Base-by-base conservation (phyloP, 345 rosid species). In the Camelina hispida region DNA sequence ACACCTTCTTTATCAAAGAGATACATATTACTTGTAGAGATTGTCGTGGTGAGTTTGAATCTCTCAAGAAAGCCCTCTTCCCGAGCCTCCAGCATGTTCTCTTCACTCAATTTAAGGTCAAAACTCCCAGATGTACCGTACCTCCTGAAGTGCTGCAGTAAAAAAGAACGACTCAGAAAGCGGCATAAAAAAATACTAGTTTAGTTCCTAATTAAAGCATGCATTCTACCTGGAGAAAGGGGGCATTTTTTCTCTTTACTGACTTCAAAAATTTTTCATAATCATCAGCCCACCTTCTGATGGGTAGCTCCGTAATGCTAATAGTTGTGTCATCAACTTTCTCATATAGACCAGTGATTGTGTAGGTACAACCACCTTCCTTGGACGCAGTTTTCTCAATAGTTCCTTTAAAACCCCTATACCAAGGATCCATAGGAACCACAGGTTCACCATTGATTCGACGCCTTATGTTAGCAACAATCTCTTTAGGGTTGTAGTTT, bases 381-480 rank as follows among this genome's bases (percentile, higher is more conserved):
- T 83, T 93, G 6, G 86, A 58, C 7, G 91, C 83, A 78, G 85
- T 83, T 78, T 85, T 87, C 78, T 89, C 98, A 66, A 96, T 88
- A 7, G 91, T 84, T 71, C 98, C 99, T 66, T 73, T 86, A 44
- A 93, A 96, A 14, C 94, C 93, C 48, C 87, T 82, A 68, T 96
- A 96, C 99, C 99, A 96, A 14, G 99, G 99, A 83, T 93, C 90
- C 99, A 96, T 96, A 30, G 96, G 89, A 73, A 86, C 87, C 91
- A 87, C 83, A 78, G 58, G 78, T 77, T 96, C 96, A 72, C 83
- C 91, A 74, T 86, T 86, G 68, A 96, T 70, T 71, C 88, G 77
- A 60, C 78, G 87, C 70, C 91, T 84, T 73, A 96, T 44, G 44
- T 96, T 96, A 46, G 87, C 86, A 46, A 88, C 81, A 32, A 96